Percentiles rank a stretch among this genome's conserved stretches.
These are phyloP conservation scores for Thelonectria rubi DNA, from an alignment of 2,329 filamentous ascomycete species.

Conservation along the genomic window DNA sequence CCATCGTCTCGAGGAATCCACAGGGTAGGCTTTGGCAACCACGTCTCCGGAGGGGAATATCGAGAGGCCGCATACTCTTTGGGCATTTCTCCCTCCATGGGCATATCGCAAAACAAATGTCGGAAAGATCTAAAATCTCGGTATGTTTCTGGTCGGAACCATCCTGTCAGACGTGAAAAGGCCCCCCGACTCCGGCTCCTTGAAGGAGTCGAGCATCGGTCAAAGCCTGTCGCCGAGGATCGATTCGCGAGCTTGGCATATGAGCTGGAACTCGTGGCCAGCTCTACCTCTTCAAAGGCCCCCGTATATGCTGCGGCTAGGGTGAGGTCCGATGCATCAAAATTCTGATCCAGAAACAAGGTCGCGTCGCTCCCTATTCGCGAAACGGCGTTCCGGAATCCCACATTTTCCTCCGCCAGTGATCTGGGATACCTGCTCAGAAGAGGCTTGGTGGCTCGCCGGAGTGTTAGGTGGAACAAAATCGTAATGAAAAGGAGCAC, in stretches of 20 bases:
- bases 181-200: background rate
- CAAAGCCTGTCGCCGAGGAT: background rate
- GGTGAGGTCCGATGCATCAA: too few relatives aligned
- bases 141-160: background rate
- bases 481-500: background rate
- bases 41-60: slow-evolving; percentile 5
- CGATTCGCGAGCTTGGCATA: background rate
- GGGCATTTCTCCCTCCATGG: background rate
- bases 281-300: too few relatives aligned
- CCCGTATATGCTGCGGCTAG: too few relatives aligned
- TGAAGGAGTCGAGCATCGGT: background rate
- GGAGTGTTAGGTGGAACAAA: background rate
- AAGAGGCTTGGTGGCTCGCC: background rate
- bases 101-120: background rate
- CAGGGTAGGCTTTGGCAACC: slow-evolving; percentile 3
- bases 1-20: slow-evolving; percentile 4
- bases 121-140: background rate
- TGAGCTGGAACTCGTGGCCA: too few relatives aligned
- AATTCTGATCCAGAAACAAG: background rate
- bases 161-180: background rate
- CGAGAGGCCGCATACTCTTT: background rate
- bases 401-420: background rate
- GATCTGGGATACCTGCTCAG: background rate
- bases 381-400: background rate
- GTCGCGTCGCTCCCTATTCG: background rate